Base-by-base conservation (phyloP, 2,329 filamentous ascomycete species). In the Helotiales sp. region DNA sequence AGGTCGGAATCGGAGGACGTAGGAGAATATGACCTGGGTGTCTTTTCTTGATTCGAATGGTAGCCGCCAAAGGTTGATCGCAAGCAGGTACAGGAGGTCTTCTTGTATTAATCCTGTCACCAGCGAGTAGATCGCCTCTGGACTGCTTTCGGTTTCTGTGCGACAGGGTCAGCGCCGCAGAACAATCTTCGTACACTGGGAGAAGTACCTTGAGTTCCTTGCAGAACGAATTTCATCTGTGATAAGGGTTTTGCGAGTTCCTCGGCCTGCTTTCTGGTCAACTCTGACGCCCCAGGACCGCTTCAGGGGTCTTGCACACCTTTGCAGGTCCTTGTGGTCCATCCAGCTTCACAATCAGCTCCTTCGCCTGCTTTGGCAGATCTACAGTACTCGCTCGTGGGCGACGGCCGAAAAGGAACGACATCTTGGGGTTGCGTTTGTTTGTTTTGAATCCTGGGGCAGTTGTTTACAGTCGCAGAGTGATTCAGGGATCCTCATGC, bases 11-110 rank as follows among this genome's bases (percentile, higher is more conserved):
- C 93, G 90, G 72, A 97, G 91, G 66, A 96, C 89, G 73, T 93
- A 95, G 38, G 92, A 96, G 77, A 98, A 95, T 72, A 97, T 95
- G 62, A 95, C 90, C 73, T 97, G 93, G 12, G 91, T 90, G 71
- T 97, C 93, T 78, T 97, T 98, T 70, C 93, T 88, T 34, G 93
- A 91, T 77, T 99, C 95, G 78, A 99, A 99, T 0, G 93, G 92
- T 4, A 99, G 83, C 52, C 88, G 85, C 74, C 91, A 86, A 46
- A 99, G 88, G 70, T 89, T 89, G 60, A 87, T 82, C 19, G 93
- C 91, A 57, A 99, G 87, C 52, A 90, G 81, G 67, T 90, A 90
- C 42, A 99, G 85, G 7, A 99, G 81, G 72, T 96, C 92, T 76
- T 97, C 92, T 71, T 93, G 86, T 67, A 97, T 89, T 61, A 96